Conservation (phyloP, 2,329 filamentous ascomycete genomes). For the Sporothrix protearum region DNA sequence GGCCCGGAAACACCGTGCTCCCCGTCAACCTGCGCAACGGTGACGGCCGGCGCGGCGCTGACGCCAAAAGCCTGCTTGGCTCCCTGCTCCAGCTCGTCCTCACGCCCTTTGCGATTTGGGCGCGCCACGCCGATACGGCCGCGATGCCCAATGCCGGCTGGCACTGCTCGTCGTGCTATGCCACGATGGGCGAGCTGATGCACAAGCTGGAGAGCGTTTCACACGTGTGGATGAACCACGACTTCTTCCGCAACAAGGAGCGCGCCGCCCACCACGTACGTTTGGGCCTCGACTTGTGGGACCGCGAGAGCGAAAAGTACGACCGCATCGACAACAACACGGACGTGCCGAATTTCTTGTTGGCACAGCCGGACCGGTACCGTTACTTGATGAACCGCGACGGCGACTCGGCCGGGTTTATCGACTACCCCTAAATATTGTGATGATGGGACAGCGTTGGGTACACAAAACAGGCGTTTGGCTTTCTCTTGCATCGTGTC, state of each 20-base stretch:
- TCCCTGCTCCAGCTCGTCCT: not conserved
- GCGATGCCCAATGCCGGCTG: slow-evolving; percentile 51
- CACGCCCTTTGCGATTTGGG: slow-evolving; percentile 31
- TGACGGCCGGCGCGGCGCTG: slow-evolving; percentile 37
- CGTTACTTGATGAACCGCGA: slow-evolving; percentile 46
- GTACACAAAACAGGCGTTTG: not conserved
- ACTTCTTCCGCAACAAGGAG: slow-evolving; percentile 45
- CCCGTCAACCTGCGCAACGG: slow-evolving; percentile 53
- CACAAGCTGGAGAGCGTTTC: slow-evolving; percentile 57
- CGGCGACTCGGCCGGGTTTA: slow-evolving; percentile 47
- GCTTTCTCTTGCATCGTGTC: not conserved
- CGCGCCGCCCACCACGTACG: slow-evolving; percentile 51
- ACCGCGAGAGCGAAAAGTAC: slow-evolving; percentile 47
- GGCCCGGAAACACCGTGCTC: slow-evolving; percentile 45
- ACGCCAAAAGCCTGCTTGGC: not conserved
- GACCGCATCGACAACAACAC: slow-evolving; percentile 47
- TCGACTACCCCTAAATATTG: slow-evolving; percentile 44
- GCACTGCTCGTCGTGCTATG: slow-evolving; percentile 62
- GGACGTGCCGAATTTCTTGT: slow-evolving; percentile 52
- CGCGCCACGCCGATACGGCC: slow-evolving; percentile 43
- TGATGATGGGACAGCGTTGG: not conserved
- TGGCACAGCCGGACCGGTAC: slow-evolving; percentile 40
- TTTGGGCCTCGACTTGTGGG: slow-evolving; percentile 54
- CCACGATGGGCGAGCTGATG: slow-evolving; percentile 52
- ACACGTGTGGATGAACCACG: slow-evolving; percentile 51